Conservation (phyloP, 805 yeast species). For the Kazachstania viticola region DNA sequence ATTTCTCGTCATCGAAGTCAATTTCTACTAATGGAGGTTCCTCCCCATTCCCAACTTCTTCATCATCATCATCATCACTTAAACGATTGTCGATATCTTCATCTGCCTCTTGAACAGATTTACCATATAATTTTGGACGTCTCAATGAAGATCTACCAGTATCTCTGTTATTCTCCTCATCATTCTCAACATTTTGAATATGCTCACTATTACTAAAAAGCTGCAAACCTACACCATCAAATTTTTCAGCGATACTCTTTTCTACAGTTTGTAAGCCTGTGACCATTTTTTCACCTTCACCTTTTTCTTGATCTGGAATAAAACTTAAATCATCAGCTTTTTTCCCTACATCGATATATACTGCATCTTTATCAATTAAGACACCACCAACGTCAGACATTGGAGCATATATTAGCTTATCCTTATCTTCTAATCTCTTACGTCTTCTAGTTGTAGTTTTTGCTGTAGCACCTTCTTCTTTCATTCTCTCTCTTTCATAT, state of each 20-base stretch:
- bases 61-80: slow-evolving; percentile 33
- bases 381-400: slow-evolving; percentile 99
- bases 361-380: slow-evolving; percentile 93
- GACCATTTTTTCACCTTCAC: slow-evolving; percentile 79
- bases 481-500: slow-evolving; percentile 59
- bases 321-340: slow-evolving; percentile 32
- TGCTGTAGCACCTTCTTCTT: slow-evolving; percentile 48
- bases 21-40: slow-evolving; percentile 38
- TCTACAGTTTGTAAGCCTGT: slow-evolving; percentile 68
- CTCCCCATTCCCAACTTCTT: too few relatives aligned
- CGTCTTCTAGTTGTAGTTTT: slow-evolving; percentile 67
- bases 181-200: slow-evolving; percentile 32
- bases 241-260: slow-evolving; percentile 45
- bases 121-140: slow-evolving; percentile 47
- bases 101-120: slow-evolving; percentile 34
- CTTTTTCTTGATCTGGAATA: slow-evolving; percentile 54
- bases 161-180: slow-evolving; percentile 28
- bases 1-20: slow-evolving; percentile 31
- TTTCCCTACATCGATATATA: slow-evolving; percentile 57
- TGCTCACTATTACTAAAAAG: slow-evolving; percentile 56
- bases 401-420: slow-evolving; percentile 92
- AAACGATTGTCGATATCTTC: slow-evolving; percentile 36
- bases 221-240: slow-evolving; percentile 59
- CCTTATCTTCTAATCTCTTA: slow-evolving; percentile 86
- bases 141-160: slow-evolving; percentile 60